A percentile compares a stretch with the other conserved stretches of the same genome.
Evolutionary conservation across 2,329 filamentous ascomycete species (phyloP).

Genomic region (Penicillium sp.): DNA sequence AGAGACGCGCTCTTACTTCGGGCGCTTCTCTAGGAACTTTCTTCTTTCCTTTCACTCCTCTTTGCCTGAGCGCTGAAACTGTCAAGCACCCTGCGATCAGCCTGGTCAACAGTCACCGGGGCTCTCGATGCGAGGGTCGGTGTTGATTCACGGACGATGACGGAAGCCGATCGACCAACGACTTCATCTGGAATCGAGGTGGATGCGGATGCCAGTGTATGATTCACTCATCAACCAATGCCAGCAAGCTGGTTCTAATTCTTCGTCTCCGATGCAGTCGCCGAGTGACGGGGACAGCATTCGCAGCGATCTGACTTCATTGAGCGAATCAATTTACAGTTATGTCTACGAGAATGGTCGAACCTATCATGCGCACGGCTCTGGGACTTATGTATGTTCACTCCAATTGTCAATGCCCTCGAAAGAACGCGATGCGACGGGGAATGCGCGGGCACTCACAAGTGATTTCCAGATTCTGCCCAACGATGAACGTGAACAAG

Average conservation of each 20-base stretch:
- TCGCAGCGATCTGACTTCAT: conserved; percentile 26
- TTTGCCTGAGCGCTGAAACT: neutral
- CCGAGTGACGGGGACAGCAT: conserved; percentile 21
- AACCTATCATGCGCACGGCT: conserved; percentile 38
- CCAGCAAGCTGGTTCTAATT: neutral
- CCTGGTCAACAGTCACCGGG: neutral
- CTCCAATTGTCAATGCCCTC: neutral
- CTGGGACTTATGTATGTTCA: conserved; percentile 23
- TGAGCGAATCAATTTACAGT: conserved; percentile 23
- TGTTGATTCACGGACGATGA: neutral
- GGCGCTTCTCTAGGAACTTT: neutral
- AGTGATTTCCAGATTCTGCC: conserved; percentile 18
- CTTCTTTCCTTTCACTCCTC: neutral
- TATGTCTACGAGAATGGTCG: conserved; percentile 39
- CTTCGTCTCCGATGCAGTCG: conserved; percentile 3
- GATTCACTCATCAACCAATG: neutral
- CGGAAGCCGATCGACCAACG: conserved; percentile 1
- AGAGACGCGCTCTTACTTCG: neutral
- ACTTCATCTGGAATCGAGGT: conserved; percentile 14
- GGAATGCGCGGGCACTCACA: neutral
- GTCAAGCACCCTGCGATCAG: neutral
- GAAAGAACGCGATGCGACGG: neutral
- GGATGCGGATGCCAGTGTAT: conserved; percentile 18
- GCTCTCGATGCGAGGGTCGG: neutral
- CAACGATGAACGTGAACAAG: conserved; percentile 29